Conservation (phyloP, 2,329 filamentous ascomycete species). For the Ophiosphaerella narmari region DNA sequence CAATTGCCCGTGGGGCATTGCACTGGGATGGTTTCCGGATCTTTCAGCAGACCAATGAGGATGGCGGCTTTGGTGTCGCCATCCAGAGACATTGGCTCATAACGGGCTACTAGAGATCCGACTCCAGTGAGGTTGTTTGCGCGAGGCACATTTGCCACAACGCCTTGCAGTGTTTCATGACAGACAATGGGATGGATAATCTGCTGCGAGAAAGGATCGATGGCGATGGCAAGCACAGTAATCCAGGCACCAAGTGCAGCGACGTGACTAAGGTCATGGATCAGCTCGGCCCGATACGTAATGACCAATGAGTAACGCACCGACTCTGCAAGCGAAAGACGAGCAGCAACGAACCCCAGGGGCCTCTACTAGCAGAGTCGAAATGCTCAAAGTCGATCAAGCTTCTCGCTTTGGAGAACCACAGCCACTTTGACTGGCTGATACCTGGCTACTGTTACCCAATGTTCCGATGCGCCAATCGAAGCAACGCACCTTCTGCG, state of each 20-base stretch:
- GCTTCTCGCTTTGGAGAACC: slow-evolving; percentile 4
- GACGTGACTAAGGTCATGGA: slow-evolving; percentile 2
- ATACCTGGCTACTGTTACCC: slow-evolving; percentile 6
- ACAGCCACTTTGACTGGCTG: slow-evolving; percentile 20
- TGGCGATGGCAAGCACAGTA: slow-evolving; percentile 7
- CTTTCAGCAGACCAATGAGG: slow-evolving; percentile 9
- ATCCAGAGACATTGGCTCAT: background rate
- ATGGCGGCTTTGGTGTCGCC: slow-evolving; percentile 3
- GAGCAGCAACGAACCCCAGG: slow-evolving; percentile 15
- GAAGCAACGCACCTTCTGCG: background rate
- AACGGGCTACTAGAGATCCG: background rate
- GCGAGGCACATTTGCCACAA: slow-evolving; percentile 1
- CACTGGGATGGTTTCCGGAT: slow-evolving; percentile 9
- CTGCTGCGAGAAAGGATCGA: slow-evolving; percentile 12
- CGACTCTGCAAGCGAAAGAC: slow-evolving; percentile 3
- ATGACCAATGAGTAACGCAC: background rate
- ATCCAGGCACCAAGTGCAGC: slow-evolving; percentile 9
- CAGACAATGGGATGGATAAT: slow-evolving; percentile 10
- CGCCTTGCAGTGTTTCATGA: slow-evolving; percentile 1
- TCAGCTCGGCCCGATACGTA: background rate
- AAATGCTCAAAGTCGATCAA: slow-evolving; percentile 12
- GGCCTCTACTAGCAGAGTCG: slow-evolving; percentile 14
- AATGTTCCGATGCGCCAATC: no score
- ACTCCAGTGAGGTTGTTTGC: slow-evolving; percentile 2
- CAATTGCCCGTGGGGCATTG: slow-evolving; percentile 15